Evolutionary conservation across 2,329 filamentous ascomycete genomes (phyloP).

Genomic region (Mycosphaerella arachidis): DNA sequence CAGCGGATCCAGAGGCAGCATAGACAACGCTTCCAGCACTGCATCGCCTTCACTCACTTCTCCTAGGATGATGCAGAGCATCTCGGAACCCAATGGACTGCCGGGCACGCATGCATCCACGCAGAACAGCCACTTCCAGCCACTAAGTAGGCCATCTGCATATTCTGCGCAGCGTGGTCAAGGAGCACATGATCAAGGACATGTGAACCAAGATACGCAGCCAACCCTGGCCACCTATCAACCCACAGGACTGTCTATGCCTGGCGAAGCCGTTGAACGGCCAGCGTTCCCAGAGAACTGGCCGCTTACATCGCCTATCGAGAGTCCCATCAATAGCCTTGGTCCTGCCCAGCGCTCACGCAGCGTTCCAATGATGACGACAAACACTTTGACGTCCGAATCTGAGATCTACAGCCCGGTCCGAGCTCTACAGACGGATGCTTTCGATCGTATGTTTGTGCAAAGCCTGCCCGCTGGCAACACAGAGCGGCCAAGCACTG

Average conservation of each 20-base stretch:
- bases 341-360: background rate
- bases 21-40: conserved; percentile 4
- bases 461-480: conserved; percentile 24
- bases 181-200: background rate
- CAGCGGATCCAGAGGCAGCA: conserved; percentile 6
- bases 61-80: conserved; percentile 2
- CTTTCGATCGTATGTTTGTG: conserved; percentile 33
- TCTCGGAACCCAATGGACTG: background rate
- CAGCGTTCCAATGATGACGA: background rate
- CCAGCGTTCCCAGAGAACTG: conserved; percentile 20
- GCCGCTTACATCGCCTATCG: conserved; percentile 18
- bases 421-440: conserved; percentile 26
- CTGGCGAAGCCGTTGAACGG: conserved; percentile 8
- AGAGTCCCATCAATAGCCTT: background rate
- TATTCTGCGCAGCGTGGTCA: background rate
- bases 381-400: conserved; percentile 1
- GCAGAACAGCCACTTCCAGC: background rate
- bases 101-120: background rate
- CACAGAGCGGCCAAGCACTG: conserved; percentile 1
- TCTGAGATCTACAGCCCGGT: conserved; percentile 19
- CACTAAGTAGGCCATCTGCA: background rate
- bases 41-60: conserved; percentile 3
- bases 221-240: background rate
- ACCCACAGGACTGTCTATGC: conserved; percentile 10
- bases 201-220: background rate